These are phyloP conservation scores for Macaranga tanarius DNA, from an alignment of 441 rosid genomes.

Conservation along the genomic window DNA sequence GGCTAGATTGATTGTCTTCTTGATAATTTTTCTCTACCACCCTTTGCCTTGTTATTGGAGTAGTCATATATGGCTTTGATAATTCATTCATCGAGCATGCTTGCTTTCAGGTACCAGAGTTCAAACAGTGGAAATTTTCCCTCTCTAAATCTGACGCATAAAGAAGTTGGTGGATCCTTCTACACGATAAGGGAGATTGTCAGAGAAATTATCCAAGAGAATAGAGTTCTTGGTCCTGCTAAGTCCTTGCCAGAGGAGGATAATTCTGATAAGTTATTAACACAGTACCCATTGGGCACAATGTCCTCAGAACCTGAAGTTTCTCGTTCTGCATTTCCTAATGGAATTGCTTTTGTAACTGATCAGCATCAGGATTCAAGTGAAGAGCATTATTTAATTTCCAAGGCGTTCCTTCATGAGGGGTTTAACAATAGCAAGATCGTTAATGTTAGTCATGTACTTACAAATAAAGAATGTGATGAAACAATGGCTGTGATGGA, in stretches of 20 bases:
- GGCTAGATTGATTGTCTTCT: not conserved
- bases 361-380: constrained; percentile 28
- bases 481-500: constrained; percentile 22
- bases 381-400: constrained; percentile 27
- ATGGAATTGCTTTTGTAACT: constrained; percentile 37
- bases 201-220: constrained; percentile 92
- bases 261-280: constrained; percentile 36
- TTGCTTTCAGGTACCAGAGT: constrained; percentile 65
- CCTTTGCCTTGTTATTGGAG: not conserved
- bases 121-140: constrained; percentile 79
- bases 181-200: constrained; percentile 90
- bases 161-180: constrained; percentile 97
- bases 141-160: constrained; percentile 84
- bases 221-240: constrained; percentile 86
- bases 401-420: constrained; percentile 25
- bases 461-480: constrained; percentile 31
- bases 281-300: constrained; percentile 55
- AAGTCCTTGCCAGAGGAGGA: constrained; percentile 44
- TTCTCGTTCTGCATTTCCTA: constrained; percentile 33
- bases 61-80: constrained; percentile 5
- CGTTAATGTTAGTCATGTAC: constrained; percentile 35
- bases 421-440: constrained; percentile 27
- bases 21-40: not conserved
- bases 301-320: constrained; percentile 49
- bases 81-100: constrained; percentile 15